Percentiles rank a stretch among this genome's conserved stretches.
Conservation (phyloP, 805 yeast genomes). For the Hemisphaericaspora nanyangensis region DNA sequence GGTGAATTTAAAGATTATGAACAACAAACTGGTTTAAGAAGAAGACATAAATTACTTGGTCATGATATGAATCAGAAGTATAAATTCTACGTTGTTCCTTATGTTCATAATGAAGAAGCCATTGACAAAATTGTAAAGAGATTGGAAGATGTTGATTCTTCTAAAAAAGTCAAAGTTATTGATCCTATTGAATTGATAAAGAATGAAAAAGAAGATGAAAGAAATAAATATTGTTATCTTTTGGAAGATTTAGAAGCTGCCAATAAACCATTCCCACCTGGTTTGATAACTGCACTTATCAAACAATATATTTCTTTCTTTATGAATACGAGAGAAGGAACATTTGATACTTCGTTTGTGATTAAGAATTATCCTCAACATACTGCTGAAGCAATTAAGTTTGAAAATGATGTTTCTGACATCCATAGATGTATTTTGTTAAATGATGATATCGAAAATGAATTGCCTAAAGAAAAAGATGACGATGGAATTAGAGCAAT, state of each 20-base stretch:
- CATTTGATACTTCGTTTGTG: conserved; percentile 44
- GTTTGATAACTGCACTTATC: conserved; percentile 49
- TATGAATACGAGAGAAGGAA: conserved; percentile 33
- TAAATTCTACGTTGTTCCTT: conserved; percentile 40
- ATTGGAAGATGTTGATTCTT: conserved; percentile 10
- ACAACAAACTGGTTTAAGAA: conserved; percentile 47
- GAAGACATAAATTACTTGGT: conserved; percentile 43
- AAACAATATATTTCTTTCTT: conserved; percentile 33
- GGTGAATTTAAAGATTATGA: conserved; percentile 48
- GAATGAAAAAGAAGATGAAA: conserved; percentile 39
- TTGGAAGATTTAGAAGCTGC: conserved; percentile 40
- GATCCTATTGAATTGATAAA: conserved; percentile 50
- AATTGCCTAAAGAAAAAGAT: conserved; percentile 13
- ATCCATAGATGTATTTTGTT: conserved; percentile 39
- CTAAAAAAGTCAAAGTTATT: conserved; percentile 34
- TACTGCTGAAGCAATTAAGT: conserved; percentile 64
- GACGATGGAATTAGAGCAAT: conserved; percentile 23
- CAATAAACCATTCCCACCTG: conserved; percentile 34
- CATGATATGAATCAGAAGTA: conserved; percentile 35
- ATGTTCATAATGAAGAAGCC: conserved; percentile 16
- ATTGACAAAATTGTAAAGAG: conserved; percentile 17
- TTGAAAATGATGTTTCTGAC: conserved; percentile 65
- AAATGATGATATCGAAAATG: conserved; percentile 24
- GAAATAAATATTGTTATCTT: conserved; percentile 48
- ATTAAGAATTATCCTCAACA: conserved; percentile 58